Conservation (phyloP, 257 asterid genomes). For the Nicotiana obtusifolia region DNA sequence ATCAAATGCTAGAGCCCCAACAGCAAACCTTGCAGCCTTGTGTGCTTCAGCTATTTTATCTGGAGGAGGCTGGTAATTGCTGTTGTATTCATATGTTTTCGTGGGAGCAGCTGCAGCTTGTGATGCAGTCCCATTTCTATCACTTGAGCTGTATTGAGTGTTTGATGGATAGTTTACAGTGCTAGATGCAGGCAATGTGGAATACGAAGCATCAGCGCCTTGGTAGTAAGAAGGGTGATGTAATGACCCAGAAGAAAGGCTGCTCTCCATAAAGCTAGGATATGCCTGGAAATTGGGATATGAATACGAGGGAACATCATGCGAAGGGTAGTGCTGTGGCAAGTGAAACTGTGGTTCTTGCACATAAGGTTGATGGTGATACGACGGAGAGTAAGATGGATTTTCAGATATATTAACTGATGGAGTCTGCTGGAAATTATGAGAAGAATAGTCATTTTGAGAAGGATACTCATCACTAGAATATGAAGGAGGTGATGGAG, state of each 20-base stretch:
- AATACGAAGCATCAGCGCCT: constrained; percentile 48
- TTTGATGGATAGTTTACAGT: constrained; percentile 34
- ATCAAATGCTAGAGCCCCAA: constrained; percentile 85
- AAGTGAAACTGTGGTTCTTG: constrained; percentile 38
- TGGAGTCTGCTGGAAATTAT: constrained; percentile 36
- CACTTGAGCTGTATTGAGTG: constrained; percentile 39
- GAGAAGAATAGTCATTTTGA: constrained; percentile 17
- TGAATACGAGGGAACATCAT: constrained; percentile 30
- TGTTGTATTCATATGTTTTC: constrained; percentile 51
- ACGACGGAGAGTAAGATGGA: constrained; percentile 39
- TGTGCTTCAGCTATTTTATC: constrained; percentile 90
- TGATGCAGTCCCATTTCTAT: constrained; percentile 34
- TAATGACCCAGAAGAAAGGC: constrained; percentile 67
- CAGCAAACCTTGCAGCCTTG: constrained; percentile 93
- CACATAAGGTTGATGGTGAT: constrained; percentile 46
- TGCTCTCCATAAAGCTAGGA: constrained; percentile 67
- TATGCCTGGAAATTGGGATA: constrained; percentile 76
- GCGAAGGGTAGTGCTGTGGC: constrained; percentile 52
- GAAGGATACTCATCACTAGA: constrained; percentile 22
- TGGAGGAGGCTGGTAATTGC: constrained; percentile 75
- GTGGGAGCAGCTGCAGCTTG: constrained; percentile 37
- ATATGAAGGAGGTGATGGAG: constrained; percentile 26
- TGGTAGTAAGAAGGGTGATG: constrained; percentile 61
- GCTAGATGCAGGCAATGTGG: constrained; percentile 38
- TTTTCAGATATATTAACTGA: constrained; percentile 36